Evolutionary conservation across 106 monocot species (phyloP).

Genomic region (Acanthochlamys bracteata): DNA sequence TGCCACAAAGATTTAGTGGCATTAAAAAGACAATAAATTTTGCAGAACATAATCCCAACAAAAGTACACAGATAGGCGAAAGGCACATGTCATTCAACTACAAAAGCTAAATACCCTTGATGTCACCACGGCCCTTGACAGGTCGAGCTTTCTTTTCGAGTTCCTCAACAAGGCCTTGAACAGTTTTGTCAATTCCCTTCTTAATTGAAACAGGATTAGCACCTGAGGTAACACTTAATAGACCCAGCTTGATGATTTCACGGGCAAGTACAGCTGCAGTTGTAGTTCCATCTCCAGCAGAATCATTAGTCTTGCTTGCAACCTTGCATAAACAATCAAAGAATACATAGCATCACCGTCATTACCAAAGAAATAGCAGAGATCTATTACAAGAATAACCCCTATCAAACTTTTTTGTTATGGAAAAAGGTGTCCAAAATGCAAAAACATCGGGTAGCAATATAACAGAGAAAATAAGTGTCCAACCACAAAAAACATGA

Average conservation of each 20-base stretch:
- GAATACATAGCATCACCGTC: no score
- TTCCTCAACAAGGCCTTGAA: constrained; percentile 48
- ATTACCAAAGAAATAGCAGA: no score
- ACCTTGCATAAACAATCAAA: no score
- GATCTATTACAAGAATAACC: no score
- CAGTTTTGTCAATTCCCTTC: constrained; percentile 86
- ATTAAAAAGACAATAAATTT: no score
- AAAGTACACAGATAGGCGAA: background rate
- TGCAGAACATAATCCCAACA: constrained; percentile 31
- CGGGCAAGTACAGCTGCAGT: constrained; percentile 86
- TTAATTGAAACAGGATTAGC: constrained; percentile 83
- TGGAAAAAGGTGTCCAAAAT: no score
- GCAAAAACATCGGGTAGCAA: no score
- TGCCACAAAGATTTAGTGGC: no score
- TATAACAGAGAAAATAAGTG: no score
- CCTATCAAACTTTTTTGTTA: no score
- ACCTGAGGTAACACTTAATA: constrained; percentile 68
- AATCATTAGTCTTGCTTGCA: constrained; percentile 81
- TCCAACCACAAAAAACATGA: background rate
- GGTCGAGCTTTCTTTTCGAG: constrained; percentile 44
- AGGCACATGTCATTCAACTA: background rate
- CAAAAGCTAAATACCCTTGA: constrained; percentile 52
- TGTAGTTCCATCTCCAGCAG: constrained; percentile 89
- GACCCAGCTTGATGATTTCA: constrained; percentile 81
- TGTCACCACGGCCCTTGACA: constrained; percentile 49